Evolutionary conservation across 2,329 filamentous ascomycete genomes (phyloP), one percentile per base, ranked within the genome.

Genomic region (Endothia cerciana): DNA sequence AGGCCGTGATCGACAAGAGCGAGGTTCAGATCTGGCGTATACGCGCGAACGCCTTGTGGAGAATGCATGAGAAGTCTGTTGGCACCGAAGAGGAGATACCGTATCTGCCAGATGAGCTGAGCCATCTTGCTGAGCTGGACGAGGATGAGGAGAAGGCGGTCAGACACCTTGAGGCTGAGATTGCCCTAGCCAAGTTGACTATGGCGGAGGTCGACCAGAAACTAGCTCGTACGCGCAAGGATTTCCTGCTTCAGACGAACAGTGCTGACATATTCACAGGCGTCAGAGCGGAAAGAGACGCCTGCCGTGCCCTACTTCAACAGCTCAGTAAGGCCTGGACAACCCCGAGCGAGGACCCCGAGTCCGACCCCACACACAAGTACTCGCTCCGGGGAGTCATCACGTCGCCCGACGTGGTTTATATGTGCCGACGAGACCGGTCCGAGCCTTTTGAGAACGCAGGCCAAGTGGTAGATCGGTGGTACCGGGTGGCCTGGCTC

Each of bases 321-420:
- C 30, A 61, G 22, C 58, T 68, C 61, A 60, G 45, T 47, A 43
- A 62, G 36, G 59, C 47, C 36, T 60, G 66, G 43, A 65, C 67
- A 3, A 17, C 28, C 10, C 67, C 67, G 15, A 68, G 62, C 59
- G 62, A 65, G 4, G 65, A 65, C 6, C 67, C 70, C 8, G 65
- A 62, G n/a, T 73, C 72, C 72, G 62, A 68, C 36, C 73, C 76
- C 0, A 73, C 64, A 3, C 69, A 75, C 53, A 71, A 67, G 25
- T 77, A 76, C 65, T 68, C 67, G 0, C 69, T 78, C 7, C 71
- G 74, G 8, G 77, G 76, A 5, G 72, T 78, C 1, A 71, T 72
- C 11, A 71, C 65, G 8, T 69, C 71, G 1, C 41, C 68, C 2
- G 70, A 73, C 30, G 70, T 68, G 5, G 70, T 76, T 1, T 78